Conservation (phyloP, 805 yeast genomes). For the Candida andamanensis region DNA sequence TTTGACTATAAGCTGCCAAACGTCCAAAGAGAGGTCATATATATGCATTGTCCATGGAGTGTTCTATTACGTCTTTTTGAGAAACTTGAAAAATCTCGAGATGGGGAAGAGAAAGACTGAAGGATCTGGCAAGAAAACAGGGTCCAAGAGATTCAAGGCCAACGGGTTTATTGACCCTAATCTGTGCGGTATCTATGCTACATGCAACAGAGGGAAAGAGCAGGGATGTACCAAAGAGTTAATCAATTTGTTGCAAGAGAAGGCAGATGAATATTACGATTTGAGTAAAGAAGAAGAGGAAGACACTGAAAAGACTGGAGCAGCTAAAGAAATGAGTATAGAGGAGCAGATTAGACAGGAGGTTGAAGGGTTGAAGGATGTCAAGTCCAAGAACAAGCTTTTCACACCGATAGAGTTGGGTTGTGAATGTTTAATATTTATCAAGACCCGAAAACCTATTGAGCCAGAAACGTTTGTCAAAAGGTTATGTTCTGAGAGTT, state of each 20-base stretch:
- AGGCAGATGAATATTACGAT: conserved; percentile 30
- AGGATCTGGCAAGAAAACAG: conserved; percentile 15
- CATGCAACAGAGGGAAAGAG: conserved; percentile 82
- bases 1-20: conserved; percentile 13
- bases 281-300: conserved; percentile 26
- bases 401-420: conserved; percentile 59
- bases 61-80: neutral
- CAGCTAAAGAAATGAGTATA: conserved; percentile 44
- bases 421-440: conserved; percentile 81
- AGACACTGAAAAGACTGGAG: conserved; percentile 10
- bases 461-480: conserved; percentile 71
- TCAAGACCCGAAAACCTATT: conserved; percentile 74
- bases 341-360: conserved; percentile 77
- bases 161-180: conserved; percentile 70
- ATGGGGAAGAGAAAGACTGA: conserved; percentile 29
- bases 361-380: conserved; percentile 53
- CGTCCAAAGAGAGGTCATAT: conserved; percentile 12
- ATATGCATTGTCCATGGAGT: conserved; percentile 3
- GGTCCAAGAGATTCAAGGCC: conserved; percentile 40
- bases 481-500: conserved; percentile 57
- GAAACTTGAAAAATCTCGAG: neutral
- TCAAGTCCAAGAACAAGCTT: conserved; percentile 39
- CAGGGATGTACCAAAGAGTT: conserved; percentile 72
- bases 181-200: conserved; percentile 82
- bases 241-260: conserved; percentile 45